Evolutionary conservation across 345 rosid genomes (phyloP), one percentile per base, ranked within the genome.

Genomic region (Brassica carinata): DNA sequence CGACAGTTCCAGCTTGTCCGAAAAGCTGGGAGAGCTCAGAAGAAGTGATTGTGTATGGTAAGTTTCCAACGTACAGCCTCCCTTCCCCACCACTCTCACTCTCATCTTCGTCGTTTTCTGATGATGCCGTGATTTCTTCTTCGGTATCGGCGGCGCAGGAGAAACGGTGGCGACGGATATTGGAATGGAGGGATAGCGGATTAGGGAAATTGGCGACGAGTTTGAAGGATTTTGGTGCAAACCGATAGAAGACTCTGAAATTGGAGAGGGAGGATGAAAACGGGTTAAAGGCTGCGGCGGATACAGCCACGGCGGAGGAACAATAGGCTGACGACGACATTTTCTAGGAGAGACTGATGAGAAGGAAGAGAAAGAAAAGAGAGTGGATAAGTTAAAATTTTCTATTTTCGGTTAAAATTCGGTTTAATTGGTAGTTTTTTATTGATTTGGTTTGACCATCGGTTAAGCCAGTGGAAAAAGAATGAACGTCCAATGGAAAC

Each of bases 61-160:
- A 85, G 51, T 91, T 93, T 34, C 99, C 98, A 2, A 95, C 89
- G 77, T 88, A 95, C n/a, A 93, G 75, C 82, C 90, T 89, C 71
- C 90, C 94, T 62, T 83, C 89, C 58, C 86, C 92, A 38, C 77
- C 80, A 14, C 82, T 82, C 5, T 83, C 74, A 51, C 84, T 81
- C 26, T 64, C 84, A 8, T 38, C 72, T 77, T 78, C 86, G 48
- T 66, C 77, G 48, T 66, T 75, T 61, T 45, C 84, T n/a, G 79
- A 38, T 33, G 53, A 31, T 0, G 48, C 74, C 5, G 73, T 58
- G 51, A 45, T 15, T 74, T 74, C 83, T 9, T 64, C 79, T 29
- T 72, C 72, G 10, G 83, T 86, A 69, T 83, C 80, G 27, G 88
- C 59, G 8, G 91, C 48, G 15, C 87, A 84, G 69, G 71, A 73